Percentiles rank a stretch among this genome's conserved stretches.
phyloP scores from a whole-genome alignment of 192 early-diverging fungal species.

The Cladochytrium replicatum region DNA sequence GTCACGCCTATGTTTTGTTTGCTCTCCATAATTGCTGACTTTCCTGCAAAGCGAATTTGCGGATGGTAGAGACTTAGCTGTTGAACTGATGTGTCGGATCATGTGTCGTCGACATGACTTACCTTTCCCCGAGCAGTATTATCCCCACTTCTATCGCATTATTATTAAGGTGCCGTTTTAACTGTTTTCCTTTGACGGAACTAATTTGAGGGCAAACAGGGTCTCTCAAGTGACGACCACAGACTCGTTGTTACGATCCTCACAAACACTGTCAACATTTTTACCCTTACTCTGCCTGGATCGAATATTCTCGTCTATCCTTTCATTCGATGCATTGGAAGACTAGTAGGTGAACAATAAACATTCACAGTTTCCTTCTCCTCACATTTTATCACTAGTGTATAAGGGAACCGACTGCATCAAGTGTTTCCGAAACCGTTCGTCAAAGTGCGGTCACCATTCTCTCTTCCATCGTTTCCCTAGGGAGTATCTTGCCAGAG shows the following conservation, averaged over 20 bases:
- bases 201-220: conserved; percentile 24
- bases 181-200: background rate
- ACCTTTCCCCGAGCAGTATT: conserved; percentile 40
- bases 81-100: conserved; percentile 60
- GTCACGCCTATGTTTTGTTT: background rate
- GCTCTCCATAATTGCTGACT: background rate
- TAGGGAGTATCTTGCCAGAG: too few species aligned
- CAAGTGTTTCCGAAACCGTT: conserved; percentile 23
- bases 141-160: conserved; percentile 59
- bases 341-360: conserved; percentile 41
- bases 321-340: conserved; percentile 50
- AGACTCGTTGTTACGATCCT: conserved; percentile 57
- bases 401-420: too few species aligned
- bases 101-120: conserved; percentile 71
- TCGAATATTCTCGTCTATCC: conserved; percentile 51
- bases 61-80: conserved; percentile 54
- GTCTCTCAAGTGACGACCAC: conserved; percentile 40
- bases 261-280: conserved; percentile 55
- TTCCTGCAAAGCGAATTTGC: conserved; percentile 38
- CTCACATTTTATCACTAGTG: too few species aligned
- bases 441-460: conserved; percentile 33
- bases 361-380: background rate
- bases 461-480: conserved; percentile 30
- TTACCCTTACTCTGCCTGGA: conserved; percentile 58
- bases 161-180: conserved; percentile 48